Evolutionary conservation across 352 stramenopile genomes (phyloP).

Genomic region (Pythium monospermum): DNA sequence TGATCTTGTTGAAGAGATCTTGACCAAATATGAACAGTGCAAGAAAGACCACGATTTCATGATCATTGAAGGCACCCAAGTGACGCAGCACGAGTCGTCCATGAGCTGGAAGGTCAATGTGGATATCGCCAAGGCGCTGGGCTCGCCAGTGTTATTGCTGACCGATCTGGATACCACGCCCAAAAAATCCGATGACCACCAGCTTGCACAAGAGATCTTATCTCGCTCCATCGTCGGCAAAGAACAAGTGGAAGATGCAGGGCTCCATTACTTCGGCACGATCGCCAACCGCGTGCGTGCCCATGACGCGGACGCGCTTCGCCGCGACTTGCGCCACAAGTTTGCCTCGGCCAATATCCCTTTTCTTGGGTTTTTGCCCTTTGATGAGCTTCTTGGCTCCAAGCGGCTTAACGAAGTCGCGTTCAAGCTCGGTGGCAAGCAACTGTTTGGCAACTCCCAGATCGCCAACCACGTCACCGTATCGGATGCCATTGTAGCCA

Average conservation of each 20-base stretch:
- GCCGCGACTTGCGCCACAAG: constrained; percentile 25
- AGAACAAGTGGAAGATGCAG: constrained; percentile 53
- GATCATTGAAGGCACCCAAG: constrained; percentile 72
- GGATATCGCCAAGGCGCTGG: constrained; percentile 69
- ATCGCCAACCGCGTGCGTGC: constrained; percentile 67
- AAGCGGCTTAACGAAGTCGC: constrained; percentile 76
- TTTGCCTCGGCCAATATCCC: constrained; percentile 38
- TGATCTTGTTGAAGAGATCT: constrained; percentile 64
- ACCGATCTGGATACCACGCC: constrained; percentile 40
- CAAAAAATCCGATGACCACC: constrained; percentile 20
- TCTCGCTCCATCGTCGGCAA: constrained; percentile 48
- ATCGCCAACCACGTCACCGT: constrained; percentile 73
- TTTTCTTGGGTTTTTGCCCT: constrained; percentile 62
- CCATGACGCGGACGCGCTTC: constrained; percentile 32
- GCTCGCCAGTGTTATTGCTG: constrained; percentile 53
- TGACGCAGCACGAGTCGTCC: constrained; percentile 58
- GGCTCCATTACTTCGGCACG: constrained; percentile 62
- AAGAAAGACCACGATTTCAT: constrained; percentile 73
- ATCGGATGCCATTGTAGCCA: constrained; percentile 57
- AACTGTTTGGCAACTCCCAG: constrained; percentile 52
- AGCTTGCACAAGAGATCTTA: constrained; percentile 46
- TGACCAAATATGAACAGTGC: constrained; percentile 51
- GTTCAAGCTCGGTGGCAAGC: constrained; percentile 52
- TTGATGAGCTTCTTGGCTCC: constrained; percentile 65
- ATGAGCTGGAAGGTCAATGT: constrained; percentile 81